Evolutionary conservation across 768 basidiomycete species (phyloP).

Genomic region (Rhodotorula taiwanensis): DNA sequence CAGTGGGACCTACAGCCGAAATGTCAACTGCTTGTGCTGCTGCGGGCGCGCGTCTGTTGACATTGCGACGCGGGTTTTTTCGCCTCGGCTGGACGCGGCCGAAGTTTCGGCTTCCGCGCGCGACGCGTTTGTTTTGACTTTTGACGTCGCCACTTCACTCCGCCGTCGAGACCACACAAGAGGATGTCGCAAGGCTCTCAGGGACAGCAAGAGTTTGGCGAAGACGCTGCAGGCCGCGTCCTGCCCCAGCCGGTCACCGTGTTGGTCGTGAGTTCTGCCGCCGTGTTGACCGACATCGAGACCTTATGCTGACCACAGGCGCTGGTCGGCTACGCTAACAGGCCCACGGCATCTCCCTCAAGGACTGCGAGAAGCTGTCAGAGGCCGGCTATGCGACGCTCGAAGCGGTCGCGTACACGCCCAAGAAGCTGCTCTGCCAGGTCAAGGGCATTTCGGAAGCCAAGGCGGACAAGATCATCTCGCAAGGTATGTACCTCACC

Average conservation of each 20-base stretch:
- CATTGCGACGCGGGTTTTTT: too few species aligned
- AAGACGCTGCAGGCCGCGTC: conserved; percentile 1
- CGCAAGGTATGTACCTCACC: conserved; percentile 59
- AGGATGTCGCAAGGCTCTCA: conserved; percentile 27
- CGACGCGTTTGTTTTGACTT: neutral
- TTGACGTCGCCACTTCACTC: neutral
- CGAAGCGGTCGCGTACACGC: conserved; percentile 91
- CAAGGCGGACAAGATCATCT: conserved; percentile 92
- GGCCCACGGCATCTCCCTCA: conserved; percentile 78
- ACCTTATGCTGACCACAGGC: neutral
- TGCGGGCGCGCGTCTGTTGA: too few species aligned
- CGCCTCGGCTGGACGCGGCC: too few species aligned
- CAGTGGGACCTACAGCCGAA: too few species aligned
- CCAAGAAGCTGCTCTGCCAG: conserved; percentile 75
- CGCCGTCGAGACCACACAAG: neutral
- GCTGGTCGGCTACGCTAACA: conserved; percentile 43
- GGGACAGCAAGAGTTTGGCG: conserved; percentile 11
- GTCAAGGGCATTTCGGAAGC: conserved; percentile 96
- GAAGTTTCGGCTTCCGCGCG: neutral
- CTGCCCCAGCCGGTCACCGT: conserved; percentile 21
- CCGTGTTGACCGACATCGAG: too few species aligned
- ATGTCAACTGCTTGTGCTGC: too few species aligned
- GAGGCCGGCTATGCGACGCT: conserved; percentile 90
- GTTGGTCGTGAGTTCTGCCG: conserved; percentile 7
- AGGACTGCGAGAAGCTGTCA: conserved; percentile 89